Conservation (phyloP, 805 yeast species). For the Candida ortonii region DNA sequence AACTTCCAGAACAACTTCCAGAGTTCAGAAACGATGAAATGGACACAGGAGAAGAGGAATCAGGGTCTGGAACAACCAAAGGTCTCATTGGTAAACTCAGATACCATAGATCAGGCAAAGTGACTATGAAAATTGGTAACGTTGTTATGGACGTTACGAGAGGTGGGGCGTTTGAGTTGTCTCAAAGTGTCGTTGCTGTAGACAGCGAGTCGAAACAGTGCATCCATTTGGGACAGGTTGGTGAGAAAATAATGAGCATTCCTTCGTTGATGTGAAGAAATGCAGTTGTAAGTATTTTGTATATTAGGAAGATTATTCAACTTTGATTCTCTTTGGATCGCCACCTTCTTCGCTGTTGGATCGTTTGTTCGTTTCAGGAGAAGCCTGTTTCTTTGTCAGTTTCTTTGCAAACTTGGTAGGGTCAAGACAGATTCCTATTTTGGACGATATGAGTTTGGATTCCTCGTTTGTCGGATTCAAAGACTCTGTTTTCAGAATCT, state of each 20-base stretch:
- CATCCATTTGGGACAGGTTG: constrained; percentile 51
- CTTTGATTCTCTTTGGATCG: constrained; percentile 23
- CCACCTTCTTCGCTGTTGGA: constrained; percentile 10
- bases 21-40: constrained; percentile 13
- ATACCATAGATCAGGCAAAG: constrained; percentile 79
- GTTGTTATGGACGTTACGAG: constrained; percentile 63
- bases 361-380: constrained; percentile 7
- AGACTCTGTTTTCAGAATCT: constrained; percentile 38
- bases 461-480: constrained; percentile 55
- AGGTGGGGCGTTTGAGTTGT: constrained; percentile 66
- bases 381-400: constrained; percentile 17
- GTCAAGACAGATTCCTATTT: constrained; percentile 58
- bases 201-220: constrained; percentile 39
- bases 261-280: constrained; percentile 43
- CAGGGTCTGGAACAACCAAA: not conserved
- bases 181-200: constrained; percentile 65
- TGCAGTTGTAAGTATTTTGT: constrained; percentile 1
- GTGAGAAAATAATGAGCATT: constrained; percentile 55
- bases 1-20: constrained; percentile 32
- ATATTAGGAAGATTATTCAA: constrained; percentile 9
- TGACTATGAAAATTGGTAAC: constrained; percentile 71
- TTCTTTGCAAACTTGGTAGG: constrained; percentile 40
- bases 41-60: not conserved
- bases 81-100: constrained; percentile 76
- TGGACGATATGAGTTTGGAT: constrained; percentile 60